phyloP scores from a whole-genome alignment of 371 early-diverging fungal genomes.

The Rhizopus microsporus region DNA sequence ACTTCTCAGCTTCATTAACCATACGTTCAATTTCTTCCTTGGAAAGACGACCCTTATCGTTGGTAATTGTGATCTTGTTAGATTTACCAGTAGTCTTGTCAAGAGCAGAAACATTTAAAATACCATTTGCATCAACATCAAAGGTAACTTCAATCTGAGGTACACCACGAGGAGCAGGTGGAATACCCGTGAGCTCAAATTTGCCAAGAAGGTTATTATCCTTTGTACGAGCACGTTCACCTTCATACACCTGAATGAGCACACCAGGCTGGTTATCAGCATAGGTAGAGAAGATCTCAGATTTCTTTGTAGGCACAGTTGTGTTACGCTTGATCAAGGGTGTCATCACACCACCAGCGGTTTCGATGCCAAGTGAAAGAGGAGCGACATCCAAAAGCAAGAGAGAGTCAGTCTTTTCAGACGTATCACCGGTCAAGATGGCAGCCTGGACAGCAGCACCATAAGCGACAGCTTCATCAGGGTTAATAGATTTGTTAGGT shows the following conservation, averaged over 20 bases:
- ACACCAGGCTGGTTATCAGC: constrained; percentile 93
- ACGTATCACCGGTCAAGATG: constrained; percentile 63
- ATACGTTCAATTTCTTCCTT: constrained; percentile 89
- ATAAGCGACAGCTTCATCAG: constrained; percentile 96
- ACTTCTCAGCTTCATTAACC: constrained; percentile 87
- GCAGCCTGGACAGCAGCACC: constrained; percentile 97
- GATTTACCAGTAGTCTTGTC: constrained; percentile 85
- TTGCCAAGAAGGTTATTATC: constrained; percentile 91
- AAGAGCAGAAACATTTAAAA: constrained; percentile 87
- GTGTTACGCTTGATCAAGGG: constrained; percentile 82
- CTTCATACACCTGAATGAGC: constrained; percentile 88
- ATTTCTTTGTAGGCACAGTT: constrained; percentile 85
- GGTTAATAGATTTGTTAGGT: constrained; percentile 93
- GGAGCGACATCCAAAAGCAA: constrained; percentile 87
- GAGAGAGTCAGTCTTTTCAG: constrained; percentile 64
- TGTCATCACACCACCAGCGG: constrained; percentile 82
- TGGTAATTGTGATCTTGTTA: constrained; percentile 88
- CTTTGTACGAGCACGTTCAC: constrained; percentile 83
- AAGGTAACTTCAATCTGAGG: constrained; percentile 92
- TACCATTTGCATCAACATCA: constrained; percentile 93
- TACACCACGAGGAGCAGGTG: constrained; percentile 85
- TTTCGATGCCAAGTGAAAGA: constrained; percentile 89
- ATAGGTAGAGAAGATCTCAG: constrained; percentile 90
- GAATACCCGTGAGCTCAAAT: constrained; percentile 84
- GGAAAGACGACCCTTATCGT: constrained; percentile 86